Base-by-base conservation (phyloP, 139 green algal species). In the Chlamydomonas incerta region DNA sequence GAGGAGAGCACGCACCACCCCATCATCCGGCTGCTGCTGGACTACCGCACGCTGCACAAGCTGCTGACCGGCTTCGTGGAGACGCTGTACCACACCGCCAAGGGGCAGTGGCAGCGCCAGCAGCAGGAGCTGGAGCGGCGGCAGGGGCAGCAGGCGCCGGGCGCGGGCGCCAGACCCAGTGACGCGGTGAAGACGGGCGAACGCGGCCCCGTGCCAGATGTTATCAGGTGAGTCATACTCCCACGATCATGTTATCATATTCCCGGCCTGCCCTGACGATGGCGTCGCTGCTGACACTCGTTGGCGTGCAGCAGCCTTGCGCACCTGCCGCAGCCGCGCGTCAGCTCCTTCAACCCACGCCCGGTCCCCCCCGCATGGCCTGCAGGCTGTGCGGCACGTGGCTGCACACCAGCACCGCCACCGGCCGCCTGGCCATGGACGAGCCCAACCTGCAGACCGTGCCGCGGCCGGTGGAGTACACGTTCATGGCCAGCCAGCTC, bases 351-450 rank as follows among this genome's bases (percentile, higher is more conserved):
- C n/a, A n/a, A n/a, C n/a, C n/a, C n/a, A n/a, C n/a, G n/a, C n/a
- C n/a, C n/a, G n/a, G n/a, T n/a, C n/a, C n/a, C n/a, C n/a, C n/a
- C 41, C 41, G 41, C 41, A 50, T 50, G 41, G 6, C 65, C 50
- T 23, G 17, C 75, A 83, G 95, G 23, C 90, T 98, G 24, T 80
- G 82, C 3, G 94, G 91, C 33, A 81, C 33, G 35, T 94, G 95
- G 84, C 81, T 93, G n/a, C 96, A 98, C 68, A 98, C 94, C 1
- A 80, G 76, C 74, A 94, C 92, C 10, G 90, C 87, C 21, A 98
- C 93, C 14, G 96, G 96, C 13, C 92, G 96, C 31, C 90, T 98
- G 3, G 75, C 91, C 21, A 97, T 97, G 93, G 95, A 97, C 29
- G 93, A 96, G 57, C 94, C 94, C 65, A 94, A 94, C 86, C 76